Evolutionary conservation across 2,329 filamentous ascomycete species (phyloP), one percentile per base, ranked within the genome.

Genomic region (Pestalotiopsis sp.): DNA sequence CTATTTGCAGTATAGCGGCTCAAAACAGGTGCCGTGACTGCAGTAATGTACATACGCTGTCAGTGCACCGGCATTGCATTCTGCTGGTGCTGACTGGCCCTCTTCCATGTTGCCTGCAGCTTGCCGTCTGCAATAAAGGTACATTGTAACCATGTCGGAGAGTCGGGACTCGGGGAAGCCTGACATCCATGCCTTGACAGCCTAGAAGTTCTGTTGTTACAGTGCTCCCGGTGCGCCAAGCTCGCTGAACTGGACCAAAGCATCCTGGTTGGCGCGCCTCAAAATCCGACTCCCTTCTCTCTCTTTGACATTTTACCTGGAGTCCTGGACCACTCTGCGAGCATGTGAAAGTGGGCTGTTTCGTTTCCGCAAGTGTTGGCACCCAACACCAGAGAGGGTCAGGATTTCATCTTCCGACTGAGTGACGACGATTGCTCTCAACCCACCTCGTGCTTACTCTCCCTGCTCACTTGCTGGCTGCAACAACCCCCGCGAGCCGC

Each of bases 301-400:
- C 31, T 36, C 31, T 36, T 11, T 36, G 31, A 7, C 31, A 36
- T 36, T 36, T 36, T 36, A 36, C 31, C 31, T 36, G 31, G 31
- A 36, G 31, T 12, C 59, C 38, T 36, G 31, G n/a, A 61, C 59
- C 31, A 36, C 36, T 20, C 59, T 62, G 36, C 12, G 31, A 62
- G 59, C 72, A 73, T 73, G 72, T 73, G 72, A 73, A 72, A 72
- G 72, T 70, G 72, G 72, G 71, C 70, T 69, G 36, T 23, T 56
- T 57, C 5, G 56, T 36, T 14, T 27, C 14, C 23, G 23, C 57
- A 52, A n/a, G 45, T 52, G 57, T 27, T 12, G 57, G 27, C 23
- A 27, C 27, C 57, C 57, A 59, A 59, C 57, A 36, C 23, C 27
- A 36, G 14, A 9, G n/a, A 36, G 13, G 23, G 57, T 59, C 23